These are phyloP conservation scores for Malus sieversii DNA, from an alignment of 306 rosid genomes.

Conservation along the genomic window DNA sequence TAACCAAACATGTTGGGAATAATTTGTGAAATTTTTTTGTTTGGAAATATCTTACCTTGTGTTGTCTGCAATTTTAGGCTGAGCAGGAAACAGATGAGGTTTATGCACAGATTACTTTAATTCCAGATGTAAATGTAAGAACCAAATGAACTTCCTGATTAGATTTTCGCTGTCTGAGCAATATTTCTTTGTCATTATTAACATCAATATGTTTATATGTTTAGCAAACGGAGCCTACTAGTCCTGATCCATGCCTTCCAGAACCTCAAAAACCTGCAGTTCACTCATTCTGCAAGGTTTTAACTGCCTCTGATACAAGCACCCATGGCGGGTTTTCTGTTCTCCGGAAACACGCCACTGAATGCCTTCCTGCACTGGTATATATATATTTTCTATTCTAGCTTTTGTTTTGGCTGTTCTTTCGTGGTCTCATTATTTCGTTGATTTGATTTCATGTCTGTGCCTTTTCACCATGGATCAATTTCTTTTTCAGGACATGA, in stretches of 20 bases:
- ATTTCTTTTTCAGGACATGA: conserved; percentile 56
- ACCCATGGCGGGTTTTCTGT: conserved; percentile 98
- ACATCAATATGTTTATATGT: conserved; percentile 21
- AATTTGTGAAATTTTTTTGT: background rate
- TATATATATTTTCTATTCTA: background rate
- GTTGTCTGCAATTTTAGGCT: conserved; percentile 47
- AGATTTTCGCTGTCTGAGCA: background rate
- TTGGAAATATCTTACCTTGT: conserved; percentile 6
- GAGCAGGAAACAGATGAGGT: conserved; percentile 93
- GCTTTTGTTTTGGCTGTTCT: background rate
- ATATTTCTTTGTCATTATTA: background rate
- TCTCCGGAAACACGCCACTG: conserved; percentile 87
- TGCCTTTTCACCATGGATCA: background rate
- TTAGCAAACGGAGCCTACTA: conserved; percentile 59
- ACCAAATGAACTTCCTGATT: conserved; percentile 13
- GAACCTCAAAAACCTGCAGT: conserved; percentile 43
- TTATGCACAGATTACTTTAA: conserved; percentile 69
- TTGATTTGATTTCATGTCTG: conserved; percentile 1
- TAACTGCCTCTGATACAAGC: conserved; percentile 93
- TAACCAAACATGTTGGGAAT: background rate
- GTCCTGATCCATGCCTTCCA: conserved; percentile 34
- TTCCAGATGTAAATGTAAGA: conserved; percentile 74
- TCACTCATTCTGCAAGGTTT: conserved; percentile 70
- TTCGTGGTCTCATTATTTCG: background rate
- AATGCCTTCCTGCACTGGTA: conserved; percentile 91